Evolutionary conservation across 2,329 filamentous ascomycete species (phyloP).

Genomic region (Pseudogymnoascus verrucosus): DNA sequence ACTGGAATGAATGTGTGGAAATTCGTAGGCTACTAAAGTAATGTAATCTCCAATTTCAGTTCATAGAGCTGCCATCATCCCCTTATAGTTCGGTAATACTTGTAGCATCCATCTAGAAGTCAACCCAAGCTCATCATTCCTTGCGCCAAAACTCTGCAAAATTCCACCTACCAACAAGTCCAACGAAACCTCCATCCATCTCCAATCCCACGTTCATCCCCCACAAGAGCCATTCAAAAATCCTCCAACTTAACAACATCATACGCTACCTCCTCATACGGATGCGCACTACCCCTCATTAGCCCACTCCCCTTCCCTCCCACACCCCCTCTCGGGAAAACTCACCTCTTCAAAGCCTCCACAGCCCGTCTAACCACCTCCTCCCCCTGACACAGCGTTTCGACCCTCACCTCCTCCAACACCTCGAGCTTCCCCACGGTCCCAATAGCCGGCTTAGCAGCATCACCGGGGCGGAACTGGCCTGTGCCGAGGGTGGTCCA

Average conservation of each 20-base stretch:
- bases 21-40: neutral
- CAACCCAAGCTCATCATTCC: neutral
- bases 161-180: neutral
- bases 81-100: neutral
- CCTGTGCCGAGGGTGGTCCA: constrained; percentile 47
- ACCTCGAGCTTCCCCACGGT: constrained; percentile 48
- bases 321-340: constrained; percentile 14
- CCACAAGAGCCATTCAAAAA: constrained; percentile 27
- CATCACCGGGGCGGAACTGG: constrained; percentile 56
- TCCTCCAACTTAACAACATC: constrained; percentile 41
- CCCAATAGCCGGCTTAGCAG: constrained; percentile 57
- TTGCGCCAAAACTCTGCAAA: neutral
- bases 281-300: constrained; percentile 32
- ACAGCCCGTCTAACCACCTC: constrained; percentile 50
- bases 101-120: neutral
- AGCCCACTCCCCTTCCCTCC: constrained; percentile 26
- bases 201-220: neutral
- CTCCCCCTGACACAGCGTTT: constrained; percentile 53
- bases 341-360: constrained; percentile 56
- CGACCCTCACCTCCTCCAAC: constrained; percentile 52
- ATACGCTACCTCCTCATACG: constrained; percentile 45
- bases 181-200: neutral
- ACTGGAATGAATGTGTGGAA: neutral
- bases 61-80: neutral
- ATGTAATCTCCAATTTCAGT: neutral